Conservation (phyloP, 2,329 filamentous ascomycete genomes). For the Fusarium papillatum region DNA sequence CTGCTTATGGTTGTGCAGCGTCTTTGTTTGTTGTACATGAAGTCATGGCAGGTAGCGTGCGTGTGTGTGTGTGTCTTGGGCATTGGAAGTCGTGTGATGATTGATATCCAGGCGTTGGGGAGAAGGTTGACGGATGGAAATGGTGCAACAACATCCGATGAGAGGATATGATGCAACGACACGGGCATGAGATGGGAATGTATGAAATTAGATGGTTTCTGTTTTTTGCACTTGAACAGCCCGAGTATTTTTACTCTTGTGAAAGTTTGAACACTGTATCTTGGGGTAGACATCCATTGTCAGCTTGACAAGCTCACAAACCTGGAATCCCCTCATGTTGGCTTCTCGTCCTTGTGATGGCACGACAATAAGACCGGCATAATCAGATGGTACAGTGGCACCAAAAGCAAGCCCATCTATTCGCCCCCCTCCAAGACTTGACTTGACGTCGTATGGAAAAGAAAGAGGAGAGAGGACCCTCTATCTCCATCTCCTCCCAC, state of each 20-base stretch:
- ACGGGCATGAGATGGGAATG: neutral
- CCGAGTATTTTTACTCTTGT: neutral
- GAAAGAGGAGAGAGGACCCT: neutral
- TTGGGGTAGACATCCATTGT: neutral
- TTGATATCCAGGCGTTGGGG: constrained; percentile 40
- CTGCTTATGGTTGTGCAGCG: constrained; percentile 2
- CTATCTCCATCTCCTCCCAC: neutral
- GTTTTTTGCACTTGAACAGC: neutral
- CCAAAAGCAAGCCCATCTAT: neutral
- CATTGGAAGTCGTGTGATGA: constrained; percentile 32
- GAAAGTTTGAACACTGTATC: neutral
- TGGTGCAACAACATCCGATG: constrained; percentile 22
- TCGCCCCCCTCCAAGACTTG: neutral
- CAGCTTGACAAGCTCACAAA: neutral
- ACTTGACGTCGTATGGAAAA: neutral
- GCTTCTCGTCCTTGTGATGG: neutral
- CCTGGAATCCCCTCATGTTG: neutral
- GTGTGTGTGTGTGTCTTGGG: neutral
- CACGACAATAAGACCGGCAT: neutral
- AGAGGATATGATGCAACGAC: constrained; percentile 33
- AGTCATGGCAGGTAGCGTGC: neutral
- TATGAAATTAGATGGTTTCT: constrained; percentile 7
- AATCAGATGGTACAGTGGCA: constrained; percentile 1
- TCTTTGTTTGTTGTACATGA: constrained; percentile 18
- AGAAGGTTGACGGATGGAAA: constrained; percentile 16